Conservation (phyloP, 2,329 filamentous ascomycete species). For the Verticillium klebahnii region DNA sequence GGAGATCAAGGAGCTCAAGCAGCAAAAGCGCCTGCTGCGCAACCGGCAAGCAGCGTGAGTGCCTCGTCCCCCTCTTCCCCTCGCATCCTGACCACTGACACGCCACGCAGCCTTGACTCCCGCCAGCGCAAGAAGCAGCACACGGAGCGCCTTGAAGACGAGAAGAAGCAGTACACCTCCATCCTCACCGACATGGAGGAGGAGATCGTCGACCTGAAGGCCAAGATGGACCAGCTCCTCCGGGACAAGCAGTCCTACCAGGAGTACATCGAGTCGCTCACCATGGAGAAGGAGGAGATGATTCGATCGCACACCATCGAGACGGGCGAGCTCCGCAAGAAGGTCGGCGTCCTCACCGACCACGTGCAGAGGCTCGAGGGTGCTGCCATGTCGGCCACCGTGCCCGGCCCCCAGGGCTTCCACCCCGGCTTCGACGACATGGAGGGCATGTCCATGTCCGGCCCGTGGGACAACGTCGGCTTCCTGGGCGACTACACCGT, state of each 20-base stretch:
- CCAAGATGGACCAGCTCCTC: conserved; percentile 66
- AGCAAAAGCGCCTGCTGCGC: conserved; percentile 89
- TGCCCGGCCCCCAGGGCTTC: conserved; percentile 57
- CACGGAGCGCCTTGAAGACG: conserved; percentile 91
- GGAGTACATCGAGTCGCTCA: conserved; percentile 70
- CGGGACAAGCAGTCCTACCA: conserved; percentile 70
- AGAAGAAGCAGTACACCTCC: conserved; percentile 86
- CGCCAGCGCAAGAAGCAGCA: conserved; percentile 97
- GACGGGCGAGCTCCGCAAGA: conserved; percentile 87
- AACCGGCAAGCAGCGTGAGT: conserved; percentile 96
- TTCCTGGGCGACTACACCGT: conserved; percentile 69
- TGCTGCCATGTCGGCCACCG: conserved; percentile 38
- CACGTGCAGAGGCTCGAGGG: conserved; percentile 68
- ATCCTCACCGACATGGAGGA: conserved; percentile 77
- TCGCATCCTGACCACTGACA: conserved; percentile 7
- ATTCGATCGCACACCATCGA: conserved; percentile 85
- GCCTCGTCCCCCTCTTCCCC: conserved; percentile 15
- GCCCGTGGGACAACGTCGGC: conserved; percentile 76
- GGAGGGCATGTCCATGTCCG: conserved; percentile 77
- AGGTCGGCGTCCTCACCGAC: conserved; percentile 76
- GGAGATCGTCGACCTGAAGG: conserved; percentile 62
- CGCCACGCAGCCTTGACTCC: conserved; percentile 71
- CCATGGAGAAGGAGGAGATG: conserved; percentile 87
- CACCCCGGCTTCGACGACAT: conserved; percentile 73
- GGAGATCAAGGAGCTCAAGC: conserved; percentile 96